Evolutionary conservation across 2,329 filamentous ascomycete genomes (phyloP), one percentile per base, ranked within the genome.

Genomic region (Rutstroemia sp.): DNA sequence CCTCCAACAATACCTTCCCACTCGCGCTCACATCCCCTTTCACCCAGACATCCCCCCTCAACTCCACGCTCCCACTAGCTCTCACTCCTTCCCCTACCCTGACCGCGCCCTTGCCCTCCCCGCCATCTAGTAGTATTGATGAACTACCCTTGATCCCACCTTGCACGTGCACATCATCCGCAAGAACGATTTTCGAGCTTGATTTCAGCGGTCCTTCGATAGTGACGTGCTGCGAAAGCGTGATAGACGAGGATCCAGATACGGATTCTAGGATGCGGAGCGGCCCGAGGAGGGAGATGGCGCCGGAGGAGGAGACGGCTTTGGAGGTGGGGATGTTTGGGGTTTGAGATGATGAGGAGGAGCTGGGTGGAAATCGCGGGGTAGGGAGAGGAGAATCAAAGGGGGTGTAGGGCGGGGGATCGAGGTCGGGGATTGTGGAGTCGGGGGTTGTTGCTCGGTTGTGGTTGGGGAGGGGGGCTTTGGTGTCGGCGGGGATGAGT

Each of bases 211-310:
- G 59, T 0, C 59, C 61, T 16, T 51, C 45, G 7, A 63, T 46
- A 2, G 21, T 40, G 2, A 63, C 27, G 14, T 48, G 34, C 14
- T 54, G 48, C 5, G 36, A 48, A 2, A 63, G 47, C 5, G 54
- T 55, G 0, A 63, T 17, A 10, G 51, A 54, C 10, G 56, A 57
- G 5, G 58, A 56, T 10, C 39, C 47, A 5, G 56, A 59, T 10
- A 63, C 62, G 0, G 57, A 34, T 16, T 63, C 62, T 7, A 61
- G 58, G 25, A 65, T 58, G 25, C 60, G 51, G 19, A 65, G 51
- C 0, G 63, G 63, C 0, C 62, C 63, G 6, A 36, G 45, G 6
- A 65, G 51, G 2, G 54, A 51, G 8, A 65, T 60, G 0, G 62
- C 12, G 14, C 23, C 17, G 10, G 27, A 44, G 5, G 62, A 51